Conservation (phyloP, 139 green algal species). For the Asterochloris erici region DNA sequence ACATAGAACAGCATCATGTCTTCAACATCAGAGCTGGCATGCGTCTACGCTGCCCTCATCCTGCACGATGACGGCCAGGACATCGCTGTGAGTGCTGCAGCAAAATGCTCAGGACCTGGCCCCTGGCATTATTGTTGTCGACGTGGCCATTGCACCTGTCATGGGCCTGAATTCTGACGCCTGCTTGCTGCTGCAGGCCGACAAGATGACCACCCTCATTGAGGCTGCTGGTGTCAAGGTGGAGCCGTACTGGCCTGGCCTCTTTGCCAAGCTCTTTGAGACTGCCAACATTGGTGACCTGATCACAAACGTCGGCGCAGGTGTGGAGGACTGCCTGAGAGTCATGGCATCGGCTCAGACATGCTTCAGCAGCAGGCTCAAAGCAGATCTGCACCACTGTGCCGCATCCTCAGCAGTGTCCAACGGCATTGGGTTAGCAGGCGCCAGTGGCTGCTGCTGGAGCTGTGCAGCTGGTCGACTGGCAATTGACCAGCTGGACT, state of each 20-base stretch:
- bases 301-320: slow-evolving; percentile 95
- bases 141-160: not conserved
- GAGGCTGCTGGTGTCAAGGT: slow-evolving; percentile 88
- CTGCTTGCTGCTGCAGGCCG: slow-evolving; percentile 47
- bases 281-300: slow-evolving; percentile 93
- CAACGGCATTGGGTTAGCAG: not conserved
- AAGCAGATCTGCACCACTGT: too few species aligned
- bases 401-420: too few species aligned
- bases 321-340: slow-evolving; percentile 25
- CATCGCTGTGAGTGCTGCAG: slow-evolving; percentile 62
- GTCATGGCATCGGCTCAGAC: not conserved
- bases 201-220: slow-evolving; percentile 91
- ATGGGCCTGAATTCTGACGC: not conserved
- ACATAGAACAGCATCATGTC: too few species aligned
- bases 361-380: too few species aligned
- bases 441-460: not conserved
- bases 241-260: slow-evolving; percentile 94
- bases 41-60: slow-evolving; percentile 95
- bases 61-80: slow-evolving; percentile 94
- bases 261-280: slow-evolving; percentile 96
- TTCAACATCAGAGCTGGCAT: slow-evolving; percentile 79
- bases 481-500: not conserved
- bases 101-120: not conserved
- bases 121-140: not conserved
- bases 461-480: not conserved